Base-by-base conservation (phyloP, 1,284 basidiomycete species). In the Pyrrhoderma lamaoense region DNA sequence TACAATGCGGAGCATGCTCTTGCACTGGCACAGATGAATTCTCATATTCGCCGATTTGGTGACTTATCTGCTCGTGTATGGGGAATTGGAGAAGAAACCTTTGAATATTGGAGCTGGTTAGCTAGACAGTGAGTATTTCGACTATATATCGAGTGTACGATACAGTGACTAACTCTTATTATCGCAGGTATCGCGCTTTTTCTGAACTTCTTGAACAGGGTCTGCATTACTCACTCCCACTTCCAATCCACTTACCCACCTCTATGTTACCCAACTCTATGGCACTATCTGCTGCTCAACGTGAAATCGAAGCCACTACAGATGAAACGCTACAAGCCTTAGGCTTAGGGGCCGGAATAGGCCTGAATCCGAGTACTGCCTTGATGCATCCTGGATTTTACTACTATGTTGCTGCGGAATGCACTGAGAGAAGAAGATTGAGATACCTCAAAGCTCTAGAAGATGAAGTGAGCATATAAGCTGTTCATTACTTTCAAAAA, bases 41-140 rank as follows among this genome's bases (percentile, higher is more conserved):
- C 80, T 16, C 94, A 98, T 63, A 75, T 95, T 56, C 79, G 84
- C 25, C 81, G 83, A 52, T 95, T 98, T 59, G 78, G 84, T 4
- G 91, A 94, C 58, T 80, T 98, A 52, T 93, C 89, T 8, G 16
- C 40, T 8, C 75, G 88, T 5, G 87, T 89, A 0, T 98, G 95
- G 95, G 92, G 91, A 2, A 97, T 98, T 49, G 93, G 93, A n/a
- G 90, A 93, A 60, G 88, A 93, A 60, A 96, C 91, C 0, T 96
- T 89, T 59, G 96, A 98, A 65, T 98, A 85, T 63, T 98, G 95
- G 95, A 89, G 86, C 59, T 99, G 94, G 95, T 75, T 93, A 47
- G 87, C 89, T 7, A 76, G 93, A 62, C 93, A 97, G 88, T 92
- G 59, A 56, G 85, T 75, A 34, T 11, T 44, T 18, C 42, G 25